These are phyloP conservation scores for Serpula lacrymans DNA, from an alignment of 768 basidiomycete species.

Conservation along the genomic window DNA sequence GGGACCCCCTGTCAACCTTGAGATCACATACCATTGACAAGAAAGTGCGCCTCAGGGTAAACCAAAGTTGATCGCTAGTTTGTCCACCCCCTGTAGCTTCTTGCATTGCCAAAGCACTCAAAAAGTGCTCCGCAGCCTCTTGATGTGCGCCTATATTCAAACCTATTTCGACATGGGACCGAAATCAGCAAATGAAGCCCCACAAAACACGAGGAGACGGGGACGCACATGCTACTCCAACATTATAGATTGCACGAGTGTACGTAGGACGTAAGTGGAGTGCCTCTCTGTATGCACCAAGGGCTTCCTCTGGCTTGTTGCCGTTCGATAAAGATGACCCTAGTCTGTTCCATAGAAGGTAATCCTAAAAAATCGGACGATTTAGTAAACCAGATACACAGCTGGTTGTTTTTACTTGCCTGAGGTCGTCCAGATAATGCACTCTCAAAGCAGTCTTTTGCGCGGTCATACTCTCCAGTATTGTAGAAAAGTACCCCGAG, in stretches of 20 bases:
- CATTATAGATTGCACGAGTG: constrained; percentile 96
- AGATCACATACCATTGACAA: constrained; percentile 63
- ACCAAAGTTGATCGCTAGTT: constrained; percentile 86
- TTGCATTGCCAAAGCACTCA: constrained; percentile 80
- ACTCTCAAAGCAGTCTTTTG: constrained; percentile 92
- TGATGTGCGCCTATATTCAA: constrained; percentile 93
- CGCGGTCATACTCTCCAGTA: constrained; percentile 79
- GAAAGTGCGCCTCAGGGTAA: constrained; percentile 80
- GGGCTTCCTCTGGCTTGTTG: constrained; percentile 89
- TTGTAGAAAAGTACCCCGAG: constrained; percentile 93
- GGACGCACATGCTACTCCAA: constrained; percentile 93
- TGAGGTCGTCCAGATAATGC: constrained; percentile 78
- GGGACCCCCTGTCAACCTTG: too few species aligned
- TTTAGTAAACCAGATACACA: constrained; percentile 2
- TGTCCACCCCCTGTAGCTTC: constrained; percentile 59
- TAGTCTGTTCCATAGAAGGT: constrained; percentile 91
- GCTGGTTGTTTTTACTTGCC: constrained; percentile 42
- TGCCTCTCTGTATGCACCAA: constrained; percentile 87
- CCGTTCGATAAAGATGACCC: constrained; percentile 95
- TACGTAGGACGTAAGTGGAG: constrained; percentile 90
- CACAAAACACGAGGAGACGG: constrained; percentile 1
- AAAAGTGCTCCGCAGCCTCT: constrained; percentile 95
- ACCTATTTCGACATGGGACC: constrained; percentile 43
- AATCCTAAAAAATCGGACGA: constrained; percentile 53
- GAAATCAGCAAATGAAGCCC: constrained; percentile 3